Evolutionary conservation across 768 basidiomycete genomes (phyloP), one percentile per base, ranked within the genome.

Genomic region (Boletus bicolor): DNA sequence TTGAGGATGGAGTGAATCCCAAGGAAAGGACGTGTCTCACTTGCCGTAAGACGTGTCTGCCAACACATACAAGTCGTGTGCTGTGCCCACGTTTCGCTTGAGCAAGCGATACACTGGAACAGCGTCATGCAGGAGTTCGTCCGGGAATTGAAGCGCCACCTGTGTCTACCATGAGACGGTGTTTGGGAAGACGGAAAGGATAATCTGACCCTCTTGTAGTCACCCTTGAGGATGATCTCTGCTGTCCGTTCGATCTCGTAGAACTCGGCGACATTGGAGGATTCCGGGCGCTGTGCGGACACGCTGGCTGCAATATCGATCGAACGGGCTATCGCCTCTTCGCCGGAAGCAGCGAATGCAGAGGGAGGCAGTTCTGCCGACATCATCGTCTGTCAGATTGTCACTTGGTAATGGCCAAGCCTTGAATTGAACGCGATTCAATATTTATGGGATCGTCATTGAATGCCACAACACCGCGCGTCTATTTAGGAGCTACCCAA

Each of bases 1-100:
- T 57, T 28, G 28, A 64, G 54, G 34, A 39, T 45, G 44, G 9
- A 26, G 42, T 4, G 10, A n/a, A 46, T 36, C 43, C 19, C 15
- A 45, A 36, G 46, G 21, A 65, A 21, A 5, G 45, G 15, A 21
- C 5, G 52, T 36, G 9, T 19, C 62, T 62, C 75, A 85, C 95
- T 91, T 95, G 73, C 95, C 97, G 71, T 98, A 98, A 5, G 95
- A 96, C 21, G 95, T 98, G 72, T 99, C 96, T 12, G 95, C 96
- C n/a, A 98, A 79, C 5, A 97, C 87, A 68, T 93, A 96, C 24
- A 92, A 74, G 63, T 95, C 88, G 49, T 75, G 75, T 19, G 46
- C 68, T 1, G 61, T 48, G 44, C 78, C 75, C 24, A 84, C 67
- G 52, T 64, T 71, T 2, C 67, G 66, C 65, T 86, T 89, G 36